Evolutionary conservation across 306 rosid species (phyloP), one percentile per base, ranked within the genome.

Genomic region (Trifolium dubium): DNA sequence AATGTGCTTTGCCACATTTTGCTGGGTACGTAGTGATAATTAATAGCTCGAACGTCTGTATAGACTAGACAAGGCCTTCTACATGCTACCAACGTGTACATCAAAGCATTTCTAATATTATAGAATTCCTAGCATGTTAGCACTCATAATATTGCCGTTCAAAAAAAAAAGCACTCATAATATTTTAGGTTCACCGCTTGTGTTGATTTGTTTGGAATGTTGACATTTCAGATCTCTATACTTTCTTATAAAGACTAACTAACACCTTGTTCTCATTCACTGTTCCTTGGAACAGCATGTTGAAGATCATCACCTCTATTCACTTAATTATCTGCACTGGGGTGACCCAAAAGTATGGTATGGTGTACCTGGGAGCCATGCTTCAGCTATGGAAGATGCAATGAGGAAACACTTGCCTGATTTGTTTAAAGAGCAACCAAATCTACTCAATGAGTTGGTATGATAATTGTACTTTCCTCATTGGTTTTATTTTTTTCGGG

Each of bases 311-410:
- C 97, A 92, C 78, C 96, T 94, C 13, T 92, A 94, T 82, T 94
- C 99, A 32, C 83, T 94, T 44, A 92, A 94, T 84, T 94, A 88
- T 86, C 79, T 92, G 67, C 99, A 94, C 67, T 89, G 86, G 89
- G 99, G 99, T 49, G 97, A 87, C 65, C 96, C 97, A n/a, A 94
- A 89, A 83, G 86, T 94, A 43, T 94, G 99, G 99, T 94, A 94
- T 80, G 99, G 99, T 34, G 93, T 92, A 73, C 88, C 99, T 32
- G 97, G 95, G 60, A 85, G 73, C 71, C 87, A 81, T 69, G 97
- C 97, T 39, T 55, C 83, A 29, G 81, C 81, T 77, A 76, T 94
- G 81, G 99, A 94, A 87, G 83, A 74, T 73, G 83, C 90, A 15
- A 92, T 94, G 99, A 89, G 78, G 75, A 90, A 77, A 81, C 81